Conservation (phyloP, 495 filamentous ascomycete species). For the Platismatia glauca region DNA sequence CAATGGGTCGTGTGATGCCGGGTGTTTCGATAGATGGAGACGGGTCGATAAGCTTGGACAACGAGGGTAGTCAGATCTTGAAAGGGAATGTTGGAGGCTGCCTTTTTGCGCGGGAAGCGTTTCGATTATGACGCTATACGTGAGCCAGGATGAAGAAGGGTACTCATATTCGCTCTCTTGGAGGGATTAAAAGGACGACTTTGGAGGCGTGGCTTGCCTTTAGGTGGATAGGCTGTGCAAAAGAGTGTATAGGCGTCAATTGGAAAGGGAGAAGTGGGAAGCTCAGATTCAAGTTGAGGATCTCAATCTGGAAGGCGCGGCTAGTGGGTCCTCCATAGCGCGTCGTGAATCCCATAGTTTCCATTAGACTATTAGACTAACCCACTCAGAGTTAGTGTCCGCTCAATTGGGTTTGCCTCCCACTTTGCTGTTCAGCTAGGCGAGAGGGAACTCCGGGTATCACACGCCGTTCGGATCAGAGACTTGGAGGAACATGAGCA, state of each 20-base stretch:
- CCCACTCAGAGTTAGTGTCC: background rate
- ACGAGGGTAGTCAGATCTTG: constrained; percentile 1
- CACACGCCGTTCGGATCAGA: too few relatives aligned
- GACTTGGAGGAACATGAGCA: too few relatives aligned
- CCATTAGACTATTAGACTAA: too few relatives aligned
- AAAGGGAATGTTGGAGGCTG: background rate
- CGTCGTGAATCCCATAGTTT: too few relatives aligned
- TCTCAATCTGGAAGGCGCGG: constrained; percentile 9
- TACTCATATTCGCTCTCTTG: background rate
- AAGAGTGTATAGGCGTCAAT: background rate
- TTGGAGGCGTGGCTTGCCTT: background rate
- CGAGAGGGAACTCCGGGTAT: too few relatives aligned
- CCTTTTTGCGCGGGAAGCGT: background rate
- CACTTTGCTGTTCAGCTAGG: too few relatives aligned
- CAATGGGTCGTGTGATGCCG: background rate
- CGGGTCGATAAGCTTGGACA: background rate
- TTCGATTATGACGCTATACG: background rate
- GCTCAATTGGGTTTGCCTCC: background rate
- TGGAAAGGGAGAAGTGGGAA: constrained; percentile 1
- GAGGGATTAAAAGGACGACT: background rate
- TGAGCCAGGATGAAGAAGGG: background rate
- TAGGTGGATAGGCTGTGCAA: background rate
- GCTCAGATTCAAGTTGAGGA: background rate
- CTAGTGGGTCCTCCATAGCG: background rate
- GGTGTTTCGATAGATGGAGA: background rate